Evolutionary conservation across 139 green algal species (phyloP), one percentile per base, ranked within the genome.

Genomic region (Chlorella vulgaris): DNA sequence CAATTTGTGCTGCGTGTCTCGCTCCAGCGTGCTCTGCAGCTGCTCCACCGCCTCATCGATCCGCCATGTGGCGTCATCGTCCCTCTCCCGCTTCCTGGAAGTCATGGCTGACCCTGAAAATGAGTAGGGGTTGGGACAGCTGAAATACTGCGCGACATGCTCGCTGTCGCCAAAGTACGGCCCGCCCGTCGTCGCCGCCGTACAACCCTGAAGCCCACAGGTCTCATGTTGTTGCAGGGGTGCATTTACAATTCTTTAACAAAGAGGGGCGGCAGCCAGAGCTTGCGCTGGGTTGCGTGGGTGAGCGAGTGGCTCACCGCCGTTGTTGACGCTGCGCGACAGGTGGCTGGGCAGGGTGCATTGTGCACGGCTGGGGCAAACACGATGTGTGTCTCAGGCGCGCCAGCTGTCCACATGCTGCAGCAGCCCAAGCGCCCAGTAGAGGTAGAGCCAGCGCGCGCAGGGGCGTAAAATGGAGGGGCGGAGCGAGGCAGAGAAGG

Each of bases 1-100:
- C 21, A 86, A 36, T 50, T 86, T 86, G 3, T 74, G 43, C 53
- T 81, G 62, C 19, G 55, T n/a, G n/a, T 63, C 82, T 31, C 76
- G 84, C 8, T 53, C 73, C 26, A 86, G 31, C 13, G 65, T 73
- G 4, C 31, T 29, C 5, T 47, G 40, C 38, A 86, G 36, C 10
- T 80, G 65, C 1, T 74, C 15, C 22, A 75, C 53, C 24, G 74
- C 82, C 26, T 83, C 58, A 24, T 60, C 8, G 8, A 74, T 66
- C 8, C 22, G 35, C 19, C 35, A 33, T 19, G 43, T 28, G 26
- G 55, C 18, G 33, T 66, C 60, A 4, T 62, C 66, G 0, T 81
- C 80, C 13, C 82, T 47, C 2, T 26, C 67, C 1, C 76, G 79
- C 65, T 86, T 83, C 36, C 24, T 53, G 43, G 60, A 19, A 5